phyloP scores from a whole-genome alignment of 2,329 filamentous ascomycete species.

The Blastomyces gilchristii region DNA sequence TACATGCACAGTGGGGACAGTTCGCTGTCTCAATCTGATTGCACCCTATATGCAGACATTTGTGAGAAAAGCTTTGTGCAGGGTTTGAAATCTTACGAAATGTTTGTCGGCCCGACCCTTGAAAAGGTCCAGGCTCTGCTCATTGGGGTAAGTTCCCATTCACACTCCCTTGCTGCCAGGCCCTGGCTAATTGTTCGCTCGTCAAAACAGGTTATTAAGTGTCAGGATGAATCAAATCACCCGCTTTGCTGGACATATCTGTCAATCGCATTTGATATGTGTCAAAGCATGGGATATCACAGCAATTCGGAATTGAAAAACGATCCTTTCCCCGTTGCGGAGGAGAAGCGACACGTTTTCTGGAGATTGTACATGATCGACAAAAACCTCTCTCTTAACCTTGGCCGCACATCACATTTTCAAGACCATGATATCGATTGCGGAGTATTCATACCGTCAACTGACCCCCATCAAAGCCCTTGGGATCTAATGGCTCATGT shows the following conservation, averaged over 20 bases:
- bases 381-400: constrained; percentile 47
- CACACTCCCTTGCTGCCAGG: not conserved
- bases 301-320: constrained; percentile 27
- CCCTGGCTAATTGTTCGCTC: constrained; percentile 9
- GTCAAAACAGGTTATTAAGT: constrained; percentile 43
- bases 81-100: constrained; percentile 39
- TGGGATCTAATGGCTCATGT: constrained; percentile 42
- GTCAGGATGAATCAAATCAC: constrained; percentile 52
- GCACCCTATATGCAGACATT: constrained; percentile 22
- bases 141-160: constrained; percentile 39
- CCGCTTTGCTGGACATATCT: constrained; percentile 53
- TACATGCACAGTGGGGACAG: constrained; percentile 29
- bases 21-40: constrained; percentile 28
- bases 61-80: constrained; percentile 37
- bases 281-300: constrained; percentile 53
- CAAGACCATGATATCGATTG: constrained; percentile 51
- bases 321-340: constrained; percentile 18
- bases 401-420: constrained; percentile 49
- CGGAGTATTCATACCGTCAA: constrained; percentile 24
- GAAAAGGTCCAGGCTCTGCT: constrained; percentile 50
- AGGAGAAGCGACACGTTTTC: constrained; percentile 35
- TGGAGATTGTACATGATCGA: constrained; percentile 52
- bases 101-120: constrained; percentile 46
- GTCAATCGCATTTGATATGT: constrained; percentile 48
- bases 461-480: constrained; percentile 14